Base-by-base conservation (phyloP, 305 asterid species). In the Striga hermonthica region DNA sequence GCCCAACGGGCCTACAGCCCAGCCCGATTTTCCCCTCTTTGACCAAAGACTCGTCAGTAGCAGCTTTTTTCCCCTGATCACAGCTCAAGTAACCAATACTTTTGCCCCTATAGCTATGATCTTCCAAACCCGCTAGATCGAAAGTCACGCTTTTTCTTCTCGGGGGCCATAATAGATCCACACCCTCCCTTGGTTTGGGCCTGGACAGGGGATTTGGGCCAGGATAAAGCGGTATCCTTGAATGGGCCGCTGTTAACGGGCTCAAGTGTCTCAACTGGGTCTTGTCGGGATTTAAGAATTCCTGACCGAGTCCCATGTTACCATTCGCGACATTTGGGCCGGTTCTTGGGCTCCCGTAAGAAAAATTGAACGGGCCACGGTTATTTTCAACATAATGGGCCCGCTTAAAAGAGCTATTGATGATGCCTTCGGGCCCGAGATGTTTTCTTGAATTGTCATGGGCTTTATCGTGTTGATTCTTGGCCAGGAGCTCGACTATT, bases 401-500 rank as follows among this genome's bases (percentile, higher is more conserved):
- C 40, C 75, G 75, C 70, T 64, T 55, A 4, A 44, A 9, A n/a
- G 71, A 62, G 67, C 49, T 57, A 52, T 55, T 36, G 9, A 7
- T 52, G 63, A 67, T 65, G 37, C 60, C 67, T 3, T 64, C 47
- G 41, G 73, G 15, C 62, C 38, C 52, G 39, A 70, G 54, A 59
- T 55, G 67, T 44, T 47, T 57, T 65, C 78, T 82, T 4, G 75
- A 74, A 71, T 73, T 73, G 16, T 70, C 84, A 52, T 72, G 77
- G 28, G 75, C 79, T 66, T 86, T 68, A 57, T 88, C 89, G 22
- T 71, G 83, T 64, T 88, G 91, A 65, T 84, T 79, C 76, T 71
- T 76, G 43, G 94, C 96, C 79, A 88, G 70, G 11, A 86, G 81
- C 66, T 89, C 95, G 11, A 85, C 96, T 58, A 91, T 82, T 57